Conservation (phyloP, 129 eudicot genomes). For the carrot (Daucus carota) region DNA sequence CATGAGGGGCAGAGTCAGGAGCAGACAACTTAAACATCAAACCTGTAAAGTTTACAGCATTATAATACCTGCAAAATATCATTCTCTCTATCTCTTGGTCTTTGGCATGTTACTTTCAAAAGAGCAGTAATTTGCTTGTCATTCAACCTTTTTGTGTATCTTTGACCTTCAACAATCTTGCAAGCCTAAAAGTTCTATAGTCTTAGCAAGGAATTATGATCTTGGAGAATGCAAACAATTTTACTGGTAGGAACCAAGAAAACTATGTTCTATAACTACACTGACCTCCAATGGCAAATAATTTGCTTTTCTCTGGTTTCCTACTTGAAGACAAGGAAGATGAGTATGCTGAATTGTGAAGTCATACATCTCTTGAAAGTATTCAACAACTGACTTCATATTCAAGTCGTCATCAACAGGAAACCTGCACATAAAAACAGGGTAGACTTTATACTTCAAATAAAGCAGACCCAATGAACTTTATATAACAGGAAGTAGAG, state of each 20-base stretch:
- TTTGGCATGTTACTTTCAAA: constrained; percentile 59
- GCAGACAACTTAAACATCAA: neutral
- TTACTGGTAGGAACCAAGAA: neutral
- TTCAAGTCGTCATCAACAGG: constrained; percentile 72
- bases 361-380: constrained; percentile 84
- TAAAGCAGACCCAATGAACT: neutral
- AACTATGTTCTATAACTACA: neutral
- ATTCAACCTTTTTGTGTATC: constrained; percentile 58
- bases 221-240: neutral
- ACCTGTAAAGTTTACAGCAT: neutral
- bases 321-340: constrained; percentile 95
- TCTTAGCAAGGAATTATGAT: neutral
- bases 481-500: neutral
- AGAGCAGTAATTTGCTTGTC: constrained; percentile 60
- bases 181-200: constrained; percentile 40
- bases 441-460: neutral
- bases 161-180: constrained; percentile 69
- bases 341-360: constrained; percentile 71
- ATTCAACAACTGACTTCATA: constrained; percentile 90
- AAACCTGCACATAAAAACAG: constrained; percentile 37
- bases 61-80: constrained; percentile 51
- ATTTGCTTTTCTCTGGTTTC: constrained; percentile 82
- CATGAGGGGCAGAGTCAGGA: neutral
- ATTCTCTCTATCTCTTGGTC: constrained; percentile 57
- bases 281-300: constrained; percentile 90